Percentiles rank a stretch among this genome's conserved stretches.
These are phyloP conservation scores for Pseudopithomyces chartarum DNA, from an alignment of 2,329 filamentous ascomycete genomes.

Conservation along the genomic window DNA sequence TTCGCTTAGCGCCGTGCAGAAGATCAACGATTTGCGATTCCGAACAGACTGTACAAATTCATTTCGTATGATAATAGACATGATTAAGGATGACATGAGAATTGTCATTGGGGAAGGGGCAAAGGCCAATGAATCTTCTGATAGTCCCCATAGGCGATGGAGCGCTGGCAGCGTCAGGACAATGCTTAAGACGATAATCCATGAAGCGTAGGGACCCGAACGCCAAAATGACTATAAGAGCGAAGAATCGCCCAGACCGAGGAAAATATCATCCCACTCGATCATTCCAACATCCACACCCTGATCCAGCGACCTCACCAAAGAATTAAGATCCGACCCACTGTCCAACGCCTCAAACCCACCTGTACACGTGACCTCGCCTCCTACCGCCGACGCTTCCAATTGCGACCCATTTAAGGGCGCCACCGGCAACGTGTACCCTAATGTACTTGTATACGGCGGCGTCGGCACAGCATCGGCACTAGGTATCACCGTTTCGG, in stretches of 20 bases:
- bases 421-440: not conserved
- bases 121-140: too few relatives aligned
- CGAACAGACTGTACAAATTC: not conserved
- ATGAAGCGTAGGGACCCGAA: too few relatives aligned
- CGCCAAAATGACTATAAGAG: not conserved
- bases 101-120: too few relatives aligned
- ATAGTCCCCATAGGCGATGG: too few relatives aligned
- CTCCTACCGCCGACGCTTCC: not conserved
- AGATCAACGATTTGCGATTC: not conserved
- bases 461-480: not conserved
- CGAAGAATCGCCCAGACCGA: slow-evolving; percentile 3
- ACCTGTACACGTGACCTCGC: not conserved
- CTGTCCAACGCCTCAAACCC: not conserved
- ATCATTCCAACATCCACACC: slow-evolving; percentile 13
- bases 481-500: not conserved
- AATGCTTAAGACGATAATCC: too few relatives aligned
- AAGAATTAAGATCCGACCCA: slow-evolving; percentile 12
- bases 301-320: slow-evolving; percentile 15
- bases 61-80: too few relatives aligned
- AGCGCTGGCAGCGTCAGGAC: too few relatives aligned
- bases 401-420: not conserved
- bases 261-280: slow-evolving; percentile 20
- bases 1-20: not conserved
- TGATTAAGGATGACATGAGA: too few relatives aligned
- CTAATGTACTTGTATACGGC: not conserved